Percentiles rank a stretch among this genome's conserved stretches.
These are phyloP conservation scores for Podospora fimiseda DNA, from an alignment of 495 filamentous ascomycete species.

Conservation along the genomic window DNA sequence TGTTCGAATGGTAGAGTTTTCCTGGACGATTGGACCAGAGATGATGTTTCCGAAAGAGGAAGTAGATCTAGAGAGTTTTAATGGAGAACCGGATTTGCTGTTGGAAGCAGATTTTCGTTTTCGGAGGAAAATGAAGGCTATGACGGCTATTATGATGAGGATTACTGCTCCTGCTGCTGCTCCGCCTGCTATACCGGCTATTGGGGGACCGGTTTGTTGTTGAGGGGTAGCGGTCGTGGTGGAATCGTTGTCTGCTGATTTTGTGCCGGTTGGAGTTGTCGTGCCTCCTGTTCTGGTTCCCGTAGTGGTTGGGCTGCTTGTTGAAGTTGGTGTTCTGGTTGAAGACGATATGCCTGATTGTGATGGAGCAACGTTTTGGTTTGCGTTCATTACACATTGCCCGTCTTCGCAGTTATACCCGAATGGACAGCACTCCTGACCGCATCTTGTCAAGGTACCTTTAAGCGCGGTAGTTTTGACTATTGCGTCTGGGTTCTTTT, in stretches of 20 bases:
- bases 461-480: constrained; percentile 65
- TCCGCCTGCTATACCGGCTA: constrained; percentile 19
- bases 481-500: constrained; percentile 49
- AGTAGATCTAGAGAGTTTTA: constrained; percentile 39
- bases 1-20: constrained; percentile 23
- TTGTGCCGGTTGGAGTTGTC: constrained; percentile 1
- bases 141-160: constrained; percentile 25
- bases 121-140: constrained; percentile 24
- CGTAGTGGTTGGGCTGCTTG: constrained; percentile 7
- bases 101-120: constrained; percentile 23
- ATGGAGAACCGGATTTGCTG: constrained; percentile 4
- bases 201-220: constrained; percentile 8
- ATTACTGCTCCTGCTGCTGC: constrained; percentile 20
- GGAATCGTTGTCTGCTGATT: neutral
- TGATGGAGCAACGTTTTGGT: constrained; percentile 30
- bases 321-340: constrained; percentile 4
- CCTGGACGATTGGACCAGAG: constrained; percentile 35
- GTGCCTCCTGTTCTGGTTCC: neutral
- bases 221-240: neutral
- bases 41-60: constrained; percentile 43
- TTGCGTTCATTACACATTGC: constrained; percentile 32
- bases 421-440: constrained; percentile 66
- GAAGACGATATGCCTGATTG: constrained; percentile 19
- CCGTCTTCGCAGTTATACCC: constrained; percentile 61
- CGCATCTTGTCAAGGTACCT: constrained; percentile 51